Evolutionary conservation across 768 basidiomycete genomes (phyloP), one percentile per base, ranked within the genome.

Genomic region (Pisolithus microcarpus): DNA sequence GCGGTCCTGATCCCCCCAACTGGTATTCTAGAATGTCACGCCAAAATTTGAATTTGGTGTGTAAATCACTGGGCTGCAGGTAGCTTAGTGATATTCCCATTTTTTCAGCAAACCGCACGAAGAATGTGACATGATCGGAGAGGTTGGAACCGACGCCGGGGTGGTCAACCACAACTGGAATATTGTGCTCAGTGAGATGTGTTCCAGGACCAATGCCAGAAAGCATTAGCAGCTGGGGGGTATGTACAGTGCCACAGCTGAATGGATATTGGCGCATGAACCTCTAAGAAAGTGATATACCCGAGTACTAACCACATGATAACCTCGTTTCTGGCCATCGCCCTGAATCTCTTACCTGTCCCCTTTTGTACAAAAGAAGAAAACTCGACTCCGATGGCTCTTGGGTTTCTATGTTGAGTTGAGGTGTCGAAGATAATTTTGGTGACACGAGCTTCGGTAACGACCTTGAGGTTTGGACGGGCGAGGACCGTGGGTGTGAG

Each of bases 111-210:
- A 78, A 73, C 55, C 73, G 71, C 23, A 80, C 47, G 57, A 75
- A 70, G 46, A 85, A 72, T 13, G 74, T 72, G 4, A 75, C 71
- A 58, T 91, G 90, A 60, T 92, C 90, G 42, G 76, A 70, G 16
- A 92, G 75, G 62, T 90, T 75, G 8, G 76, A 70, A 13, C 91
- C 91, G 18, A 93, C 88, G 10, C 82, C 82, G 0, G 85, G 83
- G 2, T 85, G 75, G 57, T 90, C 80, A 6, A 78, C 60, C 18
- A 83, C 67, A 28, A 82, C 66, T 0, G 77, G 70, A 19, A 93
- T 82, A 5, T 66, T 65, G 50, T 81, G 69, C 36, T 70, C 63
- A 10, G 70, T 56, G 36, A 91, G 72, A 11, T 85, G 73, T 1
- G 70, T 70, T 2, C 74, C 72, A 34, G 87, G 85, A 3, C 90